phyloP scores from a whole-genome alignment of 805 yeast genomes.

The Saturnispora quitensis region DNA sequence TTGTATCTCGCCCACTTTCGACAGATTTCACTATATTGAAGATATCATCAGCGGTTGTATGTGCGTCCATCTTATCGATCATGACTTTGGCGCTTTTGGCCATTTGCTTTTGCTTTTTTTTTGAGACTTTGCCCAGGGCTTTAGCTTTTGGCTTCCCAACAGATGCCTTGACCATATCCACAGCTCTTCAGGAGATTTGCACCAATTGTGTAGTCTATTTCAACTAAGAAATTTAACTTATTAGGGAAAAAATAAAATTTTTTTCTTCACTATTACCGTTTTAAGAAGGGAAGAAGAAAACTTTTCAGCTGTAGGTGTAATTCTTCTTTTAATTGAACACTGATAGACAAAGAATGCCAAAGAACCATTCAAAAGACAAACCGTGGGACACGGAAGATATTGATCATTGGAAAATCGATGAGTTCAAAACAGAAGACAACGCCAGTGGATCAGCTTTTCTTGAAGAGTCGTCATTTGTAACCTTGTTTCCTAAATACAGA shows the following conservation, averaged over 20 bases:
- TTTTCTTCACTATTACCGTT: background rate
- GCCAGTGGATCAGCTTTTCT: slow-evolving; percentile 79
- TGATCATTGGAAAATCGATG: slow-evolving; percentile 86
- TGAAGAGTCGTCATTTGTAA: slow-evolving; percentile 94
- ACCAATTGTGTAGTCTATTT: background rate
- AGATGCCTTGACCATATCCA: background rate
- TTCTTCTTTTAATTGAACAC: background rate
- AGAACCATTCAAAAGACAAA: slow-evolving; percentile 88
- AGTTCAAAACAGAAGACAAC: slow-evolving; percentile 84
- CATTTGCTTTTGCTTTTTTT: slow-evolving; percentile 17
- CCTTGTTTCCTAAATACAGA: slow-evolving; percentile 92
- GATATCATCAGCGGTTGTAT: slow-evolving; percentile 18
- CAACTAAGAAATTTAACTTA: background rate
- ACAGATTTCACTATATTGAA: slow-evolving; percentile 13
- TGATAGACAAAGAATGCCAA: slow-evolving; percentile 48
- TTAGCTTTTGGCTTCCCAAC: background rate
- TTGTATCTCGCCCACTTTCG: slow-evolving; percentile 12
- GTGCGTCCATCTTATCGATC: slow-evolving; percentile 22
- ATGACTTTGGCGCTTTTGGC: slow-evolving; percentile 18
- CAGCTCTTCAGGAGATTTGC: background rate
- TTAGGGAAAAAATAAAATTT: background rate
- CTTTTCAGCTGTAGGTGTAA: background rate
- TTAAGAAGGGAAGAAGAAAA: background rate
- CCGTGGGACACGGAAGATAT: slow-evolving; percentile 97
- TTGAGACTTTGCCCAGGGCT: slow-evolving; percentile 9